phyloP scores from a whole-genome alignment of 495 filamentous ascomycete species.

The Friedmanniomyces simplex region DNA sequence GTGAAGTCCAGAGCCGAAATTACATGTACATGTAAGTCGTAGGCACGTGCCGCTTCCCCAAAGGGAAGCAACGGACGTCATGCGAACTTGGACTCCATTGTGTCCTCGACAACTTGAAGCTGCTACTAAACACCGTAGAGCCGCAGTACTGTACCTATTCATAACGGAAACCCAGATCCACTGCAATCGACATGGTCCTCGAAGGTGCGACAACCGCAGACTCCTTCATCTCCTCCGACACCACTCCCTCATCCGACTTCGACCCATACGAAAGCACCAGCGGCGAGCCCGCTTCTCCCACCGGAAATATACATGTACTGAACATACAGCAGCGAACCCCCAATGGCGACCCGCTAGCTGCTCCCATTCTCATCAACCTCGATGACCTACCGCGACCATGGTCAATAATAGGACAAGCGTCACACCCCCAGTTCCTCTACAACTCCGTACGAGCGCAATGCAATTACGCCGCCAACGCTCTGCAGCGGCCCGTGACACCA shows the following conservation, averaged over 20 bases:
- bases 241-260: slow-evolving; percentile 15
- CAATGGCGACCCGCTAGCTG: not conserved
- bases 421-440: not conserved
- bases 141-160: no score
- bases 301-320: not conserved
- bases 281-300: not conserved
- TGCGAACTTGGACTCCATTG: no score
- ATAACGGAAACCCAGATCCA: no score
- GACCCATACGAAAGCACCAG: slow-evolving; percentile 15
- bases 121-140: no score
- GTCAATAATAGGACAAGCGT: not conserved
- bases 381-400: slow-evolving; percentile 9
- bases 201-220: slow-evolving; percentile 14
- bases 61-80: no score
- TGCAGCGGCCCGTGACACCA: slow-evolving; percentile 18
- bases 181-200: slow-evolving; percentile 18
- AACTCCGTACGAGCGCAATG: not conserved
- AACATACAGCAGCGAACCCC: not conserved
- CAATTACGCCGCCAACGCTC: not conserved
- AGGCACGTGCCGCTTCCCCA: no score
- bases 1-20: no score
- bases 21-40: no score
- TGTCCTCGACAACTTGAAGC: no score
- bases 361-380: slow-evolving; percentile 7
- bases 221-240: slow-evolving; percentile 13